Percentiles rank a stretch among this genome's conserved stretches.
Evolutionary conservation across 108 stramenopile genomes (phyloP).

Genomic region (Aurantiochytrium sp.): DNA sequence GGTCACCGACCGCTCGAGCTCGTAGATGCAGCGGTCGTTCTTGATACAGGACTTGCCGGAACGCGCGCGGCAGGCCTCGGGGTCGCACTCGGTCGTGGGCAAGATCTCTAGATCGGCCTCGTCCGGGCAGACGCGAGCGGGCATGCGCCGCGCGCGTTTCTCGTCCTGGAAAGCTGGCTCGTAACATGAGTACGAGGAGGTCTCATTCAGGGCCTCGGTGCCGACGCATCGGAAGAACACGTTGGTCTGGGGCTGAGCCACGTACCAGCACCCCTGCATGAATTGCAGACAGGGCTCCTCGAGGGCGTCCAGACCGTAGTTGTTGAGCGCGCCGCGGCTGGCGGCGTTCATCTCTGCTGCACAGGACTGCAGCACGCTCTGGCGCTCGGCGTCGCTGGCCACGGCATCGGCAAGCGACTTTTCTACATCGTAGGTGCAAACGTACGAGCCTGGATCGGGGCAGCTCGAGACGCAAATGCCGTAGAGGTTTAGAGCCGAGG

Average conservation of each 20-base stretch:
- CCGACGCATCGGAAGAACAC: not conserved
- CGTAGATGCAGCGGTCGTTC: not conserved
- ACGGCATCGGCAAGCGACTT: not conserved
- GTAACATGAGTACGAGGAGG: not conserved
- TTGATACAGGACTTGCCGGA: not conserved
- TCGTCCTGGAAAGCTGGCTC: not conserved
- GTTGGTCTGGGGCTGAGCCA: not conserved
- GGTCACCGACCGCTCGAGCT: not conserved
- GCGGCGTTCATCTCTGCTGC: not conserved
- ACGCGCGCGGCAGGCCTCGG: not conserved
- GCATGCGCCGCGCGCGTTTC: not conserved
- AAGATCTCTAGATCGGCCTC: not conserved
- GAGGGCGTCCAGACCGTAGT: not conserved
- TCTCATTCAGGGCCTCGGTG: not conserved
- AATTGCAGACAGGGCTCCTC: not conserved
- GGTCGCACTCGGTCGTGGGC: not conserved
- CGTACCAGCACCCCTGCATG: slow-evolving; percentile 9
- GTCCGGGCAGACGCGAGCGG: not conserved
- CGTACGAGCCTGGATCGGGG: not conserved
- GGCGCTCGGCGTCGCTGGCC: not conserved
- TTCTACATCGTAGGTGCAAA: not conserved
- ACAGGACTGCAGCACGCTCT: not conserved
- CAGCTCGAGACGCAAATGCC: not conserved
- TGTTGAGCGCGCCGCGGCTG: not conserved
- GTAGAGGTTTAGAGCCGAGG: not conserved